Evolutionary conservation across 2,329 filamentous ascomycete species (phyloP).

Genomic region (Nigrospora sphaerica): DNA sequence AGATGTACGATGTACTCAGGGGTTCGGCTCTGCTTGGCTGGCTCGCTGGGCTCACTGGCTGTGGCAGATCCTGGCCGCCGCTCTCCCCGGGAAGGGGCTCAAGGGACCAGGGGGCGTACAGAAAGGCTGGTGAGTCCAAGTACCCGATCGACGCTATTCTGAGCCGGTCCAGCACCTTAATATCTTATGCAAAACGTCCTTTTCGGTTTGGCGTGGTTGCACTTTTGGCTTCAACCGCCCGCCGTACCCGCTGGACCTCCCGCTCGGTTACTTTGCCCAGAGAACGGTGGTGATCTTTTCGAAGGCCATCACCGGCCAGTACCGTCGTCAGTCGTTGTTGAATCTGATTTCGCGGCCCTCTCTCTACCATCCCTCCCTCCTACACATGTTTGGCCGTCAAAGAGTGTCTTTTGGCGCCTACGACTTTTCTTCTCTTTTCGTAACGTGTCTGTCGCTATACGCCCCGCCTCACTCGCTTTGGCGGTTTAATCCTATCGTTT

Average conservation of each 20-base stretch:
- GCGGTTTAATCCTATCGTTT: constrained; percentile 33
- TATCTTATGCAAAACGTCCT: constrained; percentile 7
- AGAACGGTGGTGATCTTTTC: constrained; percentile 4
- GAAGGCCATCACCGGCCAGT: not conserved
- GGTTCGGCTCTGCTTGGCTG: too few relatives aligned
- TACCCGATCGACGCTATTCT: constrained; percentile 8
- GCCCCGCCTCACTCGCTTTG: constrained; percentile 53
- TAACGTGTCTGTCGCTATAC: constrained; percentile 10
- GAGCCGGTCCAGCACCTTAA: constrained; percentile 3
- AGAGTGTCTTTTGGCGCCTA: constrained; percentile 2
- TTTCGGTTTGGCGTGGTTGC: constrained; percentile 8
- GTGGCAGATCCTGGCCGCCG: too few relatives aligned
- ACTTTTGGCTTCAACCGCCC: constrained; percentile 1
- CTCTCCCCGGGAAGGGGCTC: too few relatives aligned
- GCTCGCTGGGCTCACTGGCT: too few relatives aligned
- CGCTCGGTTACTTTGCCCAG: not conserved
- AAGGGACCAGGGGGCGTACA: too few relatives aligned
- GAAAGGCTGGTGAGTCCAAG: not conserved
- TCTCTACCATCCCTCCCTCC: constrained; percentile 9
- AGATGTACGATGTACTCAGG: too few relatives aligned
- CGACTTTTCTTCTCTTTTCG: constrained; percentile 12
- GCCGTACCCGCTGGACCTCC: constrained; percentile 4
- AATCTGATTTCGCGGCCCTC: not conserved
- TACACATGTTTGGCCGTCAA: constrained; percentile 4
- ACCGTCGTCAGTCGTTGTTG: not conserved